Evolutionary conservation across 805 yeast genomes (phyloP).

Genomic region (Yarrowia sp.): DNA sequence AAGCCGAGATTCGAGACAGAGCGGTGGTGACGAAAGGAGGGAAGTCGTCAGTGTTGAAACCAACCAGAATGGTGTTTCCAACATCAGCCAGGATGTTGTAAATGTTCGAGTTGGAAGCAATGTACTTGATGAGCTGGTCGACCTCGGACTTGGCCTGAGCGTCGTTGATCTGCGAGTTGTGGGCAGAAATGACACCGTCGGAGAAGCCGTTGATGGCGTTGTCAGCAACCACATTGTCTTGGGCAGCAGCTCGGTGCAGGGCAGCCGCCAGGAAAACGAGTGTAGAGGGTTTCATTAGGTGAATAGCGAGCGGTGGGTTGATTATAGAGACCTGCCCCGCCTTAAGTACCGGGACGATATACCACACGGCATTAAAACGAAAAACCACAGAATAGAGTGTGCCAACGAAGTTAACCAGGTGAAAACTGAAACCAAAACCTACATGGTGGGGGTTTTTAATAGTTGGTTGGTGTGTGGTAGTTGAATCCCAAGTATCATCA

Average conservation of each 20-base stretch:
- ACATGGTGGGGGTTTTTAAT: too few species aligned
- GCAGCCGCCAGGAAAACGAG: constrained; percentile 18
- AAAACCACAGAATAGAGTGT: too few species aligned
- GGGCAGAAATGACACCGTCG: constrained; percentile 14
- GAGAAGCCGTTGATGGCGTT: constrained; percentile 17
- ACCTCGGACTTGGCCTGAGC: constrained; percentile 27
- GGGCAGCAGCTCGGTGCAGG: constrained; percentile 4
- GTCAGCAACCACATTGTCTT: constrained; percentile 10
- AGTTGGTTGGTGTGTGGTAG: too few species aligned
- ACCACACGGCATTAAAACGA: too few species aligned
- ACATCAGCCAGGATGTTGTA: background rate
- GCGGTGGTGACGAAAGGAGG: constrained; percentile 19
- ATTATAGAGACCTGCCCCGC: background rate
- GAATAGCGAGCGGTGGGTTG: background rate
- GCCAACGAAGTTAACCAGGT: too few species aligned
- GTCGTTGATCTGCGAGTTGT: constrained; percentile 13
- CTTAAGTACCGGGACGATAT: background rate
- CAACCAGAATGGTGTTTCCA: background rate
- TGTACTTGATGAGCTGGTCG: constrained; percentile 9
- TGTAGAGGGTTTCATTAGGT: constrained; percentile 7
- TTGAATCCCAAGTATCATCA: too few species aligned
- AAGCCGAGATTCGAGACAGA: background rate
- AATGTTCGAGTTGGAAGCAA: constrained; percentile 12
- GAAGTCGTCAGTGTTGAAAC: background rate
- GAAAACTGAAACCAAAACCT: too few species aligned